Evolutionary conservation across 148 eudicot genomes (phyloP), one percentile per base, ranked within the genome.

Genomic region (Rhododendron williamsianum): DNA sequence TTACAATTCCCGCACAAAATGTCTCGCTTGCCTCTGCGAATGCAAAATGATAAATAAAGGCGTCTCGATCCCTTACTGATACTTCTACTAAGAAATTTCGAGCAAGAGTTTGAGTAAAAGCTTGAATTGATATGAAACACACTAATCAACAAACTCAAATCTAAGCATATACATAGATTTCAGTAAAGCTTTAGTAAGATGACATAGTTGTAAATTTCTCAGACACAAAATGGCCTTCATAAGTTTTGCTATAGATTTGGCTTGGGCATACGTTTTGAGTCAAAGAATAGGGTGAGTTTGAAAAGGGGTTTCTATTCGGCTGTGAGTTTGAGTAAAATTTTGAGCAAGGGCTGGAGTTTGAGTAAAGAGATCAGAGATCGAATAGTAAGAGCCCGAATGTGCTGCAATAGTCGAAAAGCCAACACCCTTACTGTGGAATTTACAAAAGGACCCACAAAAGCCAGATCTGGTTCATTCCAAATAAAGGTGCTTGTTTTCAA

Each of bases 1-100:
- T 89, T 89, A 84, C 90, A 89, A 4, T 81, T 56, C 33, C 90
- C 90, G 12, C 90, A 89, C 79, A 89, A 33, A 43, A 87, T 89
- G 16, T 86, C 89, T 85, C 41, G 87, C 74, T 89, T 89, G 48
- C 90, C 90, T 46, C 90, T 89, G 90, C 85, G 60, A 45, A 6
- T 18, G 46, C 54, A 45, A 63, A 58, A 78, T 4, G 41, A 71
- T 15, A 11, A 69, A 71, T 33, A 33, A 33, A 71, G 76, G 18
- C 38, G 4, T 27, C 74, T 69, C 38, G 0, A 10, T 21, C 71
- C 71, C 72, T 65, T n/a, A n/a, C 4, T n/a, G 1, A 13, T 71
- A 71, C 76, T 12, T 71, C 1, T 71, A 13, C 19, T 65, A 33
- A 65, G 7, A 41, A 65, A 25, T 0, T 65, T 65, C 4, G 27